Conservation (phyloP, 331 rosid genomes). For the Quercus lobata region DNA sequence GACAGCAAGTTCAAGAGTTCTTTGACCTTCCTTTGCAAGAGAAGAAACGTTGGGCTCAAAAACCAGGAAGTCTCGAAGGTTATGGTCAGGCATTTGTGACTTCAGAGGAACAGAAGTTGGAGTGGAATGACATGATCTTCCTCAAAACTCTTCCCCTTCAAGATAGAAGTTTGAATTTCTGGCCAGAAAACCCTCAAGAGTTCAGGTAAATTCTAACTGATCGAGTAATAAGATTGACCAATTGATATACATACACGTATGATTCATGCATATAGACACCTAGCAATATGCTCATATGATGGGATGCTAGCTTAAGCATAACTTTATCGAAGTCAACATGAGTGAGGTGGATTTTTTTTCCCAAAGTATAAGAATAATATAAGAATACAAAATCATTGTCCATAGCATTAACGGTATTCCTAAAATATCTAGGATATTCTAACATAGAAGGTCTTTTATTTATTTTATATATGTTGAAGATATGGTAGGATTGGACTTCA, state of each 20-base stretch:
- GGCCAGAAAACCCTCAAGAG: constrained; percentile 45
- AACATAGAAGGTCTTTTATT: too few relatives aligned
- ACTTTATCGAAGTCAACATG: too few relatives aligned
- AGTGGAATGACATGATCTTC: constrained; percentile 57
- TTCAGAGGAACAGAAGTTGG: constrained; percentile 34
- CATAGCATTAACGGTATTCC: too few relatives aligned
- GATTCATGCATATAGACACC: too few relatives aligned
- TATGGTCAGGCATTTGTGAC: constrained; percentile 53
- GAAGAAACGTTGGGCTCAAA: constrained; percentile 29
- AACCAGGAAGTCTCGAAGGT: constrained; percentile 44
- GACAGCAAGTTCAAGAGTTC: constrained; percentile 34
- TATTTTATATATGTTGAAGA: too few relatives aligned
- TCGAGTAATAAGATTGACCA: neutral
- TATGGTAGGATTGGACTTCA: too few relatives aligned
- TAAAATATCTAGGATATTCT: too few relatives aligned
- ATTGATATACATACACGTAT: neutral
- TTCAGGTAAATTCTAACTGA: constrained; percentile 23
- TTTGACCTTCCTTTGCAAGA: constrained; percentile 36
- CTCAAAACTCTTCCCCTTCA: constrained; percentile 35
- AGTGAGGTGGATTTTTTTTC: too few relatives aligned
- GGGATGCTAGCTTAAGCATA: too few relatives aligned
- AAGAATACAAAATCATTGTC: too few relatives aligned
- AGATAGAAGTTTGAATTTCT: constrained; percentile 31
- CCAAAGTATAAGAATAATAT: too few relatives aligned
- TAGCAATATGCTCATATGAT: too few relatives aligned